Evolutionary conservation across 257 asterid genomes (phyloP).

Genomic region (Catharanthus roseus): DNA sequence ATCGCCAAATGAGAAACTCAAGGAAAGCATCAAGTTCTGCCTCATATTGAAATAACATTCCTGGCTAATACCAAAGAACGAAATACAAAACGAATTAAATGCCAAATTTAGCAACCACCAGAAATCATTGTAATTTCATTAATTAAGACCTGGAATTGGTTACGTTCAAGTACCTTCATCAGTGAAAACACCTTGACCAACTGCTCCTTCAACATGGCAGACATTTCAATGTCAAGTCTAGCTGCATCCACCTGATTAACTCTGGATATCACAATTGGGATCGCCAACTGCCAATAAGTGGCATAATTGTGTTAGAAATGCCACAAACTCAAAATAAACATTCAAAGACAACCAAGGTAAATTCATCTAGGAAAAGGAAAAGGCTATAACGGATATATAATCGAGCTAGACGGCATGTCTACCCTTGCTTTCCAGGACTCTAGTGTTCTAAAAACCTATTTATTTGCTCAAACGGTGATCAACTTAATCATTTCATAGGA

Average conservation of each 20-base stretch:
- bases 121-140: conserved; percentile 15
- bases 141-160: conserved; percentile 15
- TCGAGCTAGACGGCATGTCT: neutral
- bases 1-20: conserved; percentile 89
- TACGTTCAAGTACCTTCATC: conserved; percentile 64
- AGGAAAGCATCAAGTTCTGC: conserved; percentile 95
- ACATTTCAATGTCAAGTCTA: conserved; percentile 89
- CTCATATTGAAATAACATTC: conserved; percentile 92
- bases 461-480: neutral
- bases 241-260: conserved; percentile 90
- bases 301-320: conserved; percentile 5
- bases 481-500: neutral
- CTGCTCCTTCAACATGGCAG: conserved; percentile 95
- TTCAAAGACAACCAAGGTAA: neutral
- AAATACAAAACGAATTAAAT: conserved; percentile 39
- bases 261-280: conserved; percentile 83
- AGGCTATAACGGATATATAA: neutral
- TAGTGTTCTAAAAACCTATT: neutral
- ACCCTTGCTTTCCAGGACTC: neutral
- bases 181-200: conserved; percentile 77
- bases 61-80: conserved; percentile 85
- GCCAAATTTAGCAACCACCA: conserved; percentile 18
- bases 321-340: neutral
- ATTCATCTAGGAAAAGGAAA: conserved; percentile 5
- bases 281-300: conserved; percentile 43